Evolutionary conservation across 2,329 filamentous ascomycete species (phyloP), one percentile per base, ranked within the genome.

Genomic region (Xylaria multiplex): DNA sequence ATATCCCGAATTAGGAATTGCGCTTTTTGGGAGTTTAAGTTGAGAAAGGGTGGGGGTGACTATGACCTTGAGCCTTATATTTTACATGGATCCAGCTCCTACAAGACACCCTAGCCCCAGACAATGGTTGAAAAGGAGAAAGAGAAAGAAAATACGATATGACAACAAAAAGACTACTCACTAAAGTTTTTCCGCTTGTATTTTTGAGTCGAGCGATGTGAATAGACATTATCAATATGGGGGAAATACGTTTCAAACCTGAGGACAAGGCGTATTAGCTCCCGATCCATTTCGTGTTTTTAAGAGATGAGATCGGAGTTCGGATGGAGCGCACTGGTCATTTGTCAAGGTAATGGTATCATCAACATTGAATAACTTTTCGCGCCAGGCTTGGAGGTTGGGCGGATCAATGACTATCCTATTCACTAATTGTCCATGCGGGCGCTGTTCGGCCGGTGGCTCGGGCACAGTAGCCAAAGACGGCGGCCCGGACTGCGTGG

Each of bases 171-270:
- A 32, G 7, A n/a, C 14, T n/a, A 67, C 67, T 63, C 22, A 69
- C 67, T 84, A 71, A 94, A 92, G n/a, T 90, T 89, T 72, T 92
- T 93, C 73, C 90, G 89, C 80, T 94, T 94, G 78, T 93, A 93
- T 60, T 85, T 85, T 76, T 94, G 92, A 2, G 91, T 93, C 1
- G 91, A 93, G 68, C 91, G 90, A 79, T 93, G 92, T 30, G 91
- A 94, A 79, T 93, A 95, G 71, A 94, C 87, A 76, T 94, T 94
- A 81, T 94, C 92, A 71, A 95, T 85, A 77, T 94, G 91, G 0
- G 91, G 91, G 73, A 93, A 94, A 78, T 94, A 95, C 6, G 87
- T 93, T 74, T 92, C 87, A 75, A 91, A 93, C 74, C 90, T 92
- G 70, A 54, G 52, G 62, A 67, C 64, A 67, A 59, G 68, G 48